Base-by-base conservation (phyloP, 2,329 filamentous ascomycete species). In the Ophiostoma montium region DNA sequence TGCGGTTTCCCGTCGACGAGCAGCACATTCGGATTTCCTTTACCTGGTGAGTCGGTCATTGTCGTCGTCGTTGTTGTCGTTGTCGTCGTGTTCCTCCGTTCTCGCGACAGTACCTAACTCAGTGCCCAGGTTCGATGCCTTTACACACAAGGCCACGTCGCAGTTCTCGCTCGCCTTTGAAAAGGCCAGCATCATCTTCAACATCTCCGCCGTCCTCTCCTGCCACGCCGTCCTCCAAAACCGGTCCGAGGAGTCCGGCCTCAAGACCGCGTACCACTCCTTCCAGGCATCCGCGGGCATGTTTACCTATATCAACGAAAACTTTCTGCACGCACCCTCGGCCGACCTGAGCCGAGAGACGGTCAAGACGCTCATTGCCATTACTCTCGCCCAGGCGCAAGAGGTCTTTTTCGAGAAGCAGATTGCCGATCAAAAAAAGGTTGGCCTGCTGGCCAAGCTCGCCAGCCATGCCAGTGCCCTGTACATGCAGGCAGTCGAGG, bases 251-350 rank as follows among this genome's bases (percentile, higher is more conserved):
- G 92, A 98, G 61, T 76, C 84, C 6, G 90, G 90, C 32, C 76
- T 96, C 62, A 98, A 98, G 69, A 90, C 88, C 13, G 87, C 92
- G 16, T 98, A 96, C 63, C 90, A 98, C 65, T 95, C 89, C 18
- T 96, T 96, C 69, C 92, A 98, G 65, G 92, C 92, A 36, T 89
- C 90, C 8, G 92, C 92, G 10, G 92, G 92, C 69, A 98, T 98
- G 92, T 98, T 96, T 65, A 96, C 90, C 48, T 98, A 98, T 61
- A 98, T 98, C 70, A 98, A 98, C 66, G 92, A 98, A 68, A 98
- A 98, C 68, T 98, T 98, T 63, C 71, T 98, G 33, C 92, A 98
- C 60, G 92, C 92, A 1, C 92, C 94, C 1, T 95, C 89, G 9
- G 89, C 86, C n/a, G 92, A 98, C 61, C 68, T 98, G 44, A 96